phyloP scores from a whole-genome alignment of 768 basidiomycete genomes.

The Leucocoprinus leucothites region DNA sequence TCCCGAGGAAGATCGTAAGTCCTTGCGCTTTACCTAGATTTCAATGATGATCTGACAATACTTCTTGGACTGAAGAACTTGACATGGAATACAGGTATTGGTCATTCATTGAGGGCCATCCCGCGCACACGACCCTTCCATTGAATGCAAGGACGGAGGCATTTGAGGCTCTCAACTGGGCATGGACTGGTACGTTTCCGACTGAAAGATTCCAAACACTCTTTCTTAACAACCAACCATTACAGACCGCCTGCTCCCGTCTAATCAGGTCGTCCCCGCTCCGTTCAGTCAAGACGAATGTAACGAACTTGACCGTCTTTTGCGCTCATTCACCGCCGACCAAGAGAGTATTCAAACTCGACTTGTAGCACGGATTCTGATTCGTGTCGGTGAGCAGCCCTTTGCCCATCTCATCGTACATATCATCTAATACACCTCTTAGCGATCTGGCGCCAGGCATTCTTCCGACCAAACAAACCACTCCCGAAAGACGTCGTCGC shows the following conservation, averaged over 20 bases:
- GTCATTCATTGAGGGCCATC: conserved; percentile 77
- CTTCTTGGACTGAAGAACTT: conserved; percentile 40
- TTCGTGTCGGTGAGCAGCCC: conserved; percentile 57
- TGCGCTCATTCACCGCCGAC: conserved; percentile 32
- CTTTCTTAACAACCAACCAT: not conserved
- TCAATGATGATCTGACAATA: not conserved
- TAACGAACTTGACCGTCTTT: conserved; percentile 63
- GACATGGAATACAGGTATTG: conserved; percentile 81
- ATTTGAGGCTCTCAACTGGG: conserved; percentile 75
- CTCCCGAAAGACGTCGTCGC: conserved; percentile 50
- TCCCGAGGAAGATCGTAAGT: conserved; percentile 44
- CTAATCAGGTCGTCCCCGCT: conserved; percentile 50
- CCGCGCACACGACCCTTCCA: conserved; percentile 64
- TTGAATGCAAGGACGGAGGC: conserved; percentile 61
- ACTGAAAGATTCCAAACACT: not conserved
- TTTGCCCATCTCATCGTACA: not conserved
- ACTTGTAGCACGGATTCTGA: conserved; percentile 62
- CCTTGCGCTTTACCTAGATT: not conserved
- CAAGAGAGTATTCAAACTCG: conserved; percentile 49
- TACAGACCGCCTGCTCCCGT: conserved; percentile 66
- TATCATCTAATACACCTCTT: not conserved
- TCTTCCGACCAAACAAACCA: conserved; percentile 68
- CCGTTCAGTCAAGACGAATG: conserved; percentile 79
- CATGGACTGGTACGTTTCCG: conserved; percentile 58
- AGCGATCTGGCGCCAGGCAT: conserved; percentile 70